Evolutionary conservation across 768 basidiomycete species (phyloP).

Genomic region (Hygrophorus russula): DNA sequence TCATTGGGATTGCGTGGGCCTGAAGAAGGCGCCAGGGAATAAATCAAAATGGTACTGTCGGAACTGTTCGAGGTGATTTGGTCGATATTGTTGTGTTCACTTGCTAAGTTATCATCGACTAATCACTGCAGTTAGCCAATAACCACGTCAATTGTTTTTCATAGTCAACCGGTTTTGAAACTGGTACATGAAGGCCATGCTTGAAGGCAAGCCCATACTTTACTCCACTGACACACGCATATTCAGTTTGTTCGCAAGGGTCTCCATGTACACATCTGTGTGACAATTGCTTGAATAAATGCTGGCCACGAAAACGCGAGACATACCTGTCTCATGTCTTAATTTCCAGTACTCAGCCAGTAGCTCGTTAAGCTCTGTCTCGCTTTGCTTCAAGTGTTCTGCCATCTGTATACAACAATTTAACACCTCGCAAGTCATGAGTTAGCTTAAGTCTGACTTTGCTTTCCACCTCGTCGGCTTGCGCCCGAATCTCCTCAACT

Average conservation of each 20-base stretch:
- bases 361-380: slow-evolving; percentile 70
- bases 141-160: too few species aligned
- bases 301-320: background rate
- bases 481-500: slow-evolving; percentile 61
- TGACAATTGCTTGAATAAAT: slow-evolving; percentile 1
- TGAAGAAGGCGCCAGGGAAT: slow-evolving; percentile 45
- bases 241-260: slow-evolving; percentile 69
- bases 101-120: background rate
- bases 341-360: slow-evolving; percentile 78
- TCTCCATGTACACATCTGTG: slow-evolving; percentile 80
- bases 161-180: too few species aligned
- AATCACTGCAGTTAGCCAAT: background rate
- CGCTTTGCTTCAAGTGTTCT: slow-evolving; percentile 63
- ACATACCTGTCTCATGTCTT: slow-evolving; percentile 61
- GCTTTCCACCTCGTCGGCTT: slow-evolving; percentile 56
- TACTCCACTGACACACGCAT: slow-evolving; percentile 26
- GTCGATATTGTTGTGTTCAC: background rate
- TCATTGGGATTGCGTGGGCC: slow-evolving; percentile 57
- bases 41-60: slow-evolving; percentile 61
- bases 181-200: too few species aligned
- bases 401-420: slow-evolving; percentile 40
- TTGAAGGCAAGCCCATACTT: background rate
- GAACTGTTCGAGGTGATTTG: slow-evolving; percentile 33
- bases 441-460: slow-evolving; percentile 47
- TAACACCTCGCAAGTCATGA: too few species aligned